Conservation (phyloP, 345 rosid genomes). For the Aquilaria sinensis region DNA sequence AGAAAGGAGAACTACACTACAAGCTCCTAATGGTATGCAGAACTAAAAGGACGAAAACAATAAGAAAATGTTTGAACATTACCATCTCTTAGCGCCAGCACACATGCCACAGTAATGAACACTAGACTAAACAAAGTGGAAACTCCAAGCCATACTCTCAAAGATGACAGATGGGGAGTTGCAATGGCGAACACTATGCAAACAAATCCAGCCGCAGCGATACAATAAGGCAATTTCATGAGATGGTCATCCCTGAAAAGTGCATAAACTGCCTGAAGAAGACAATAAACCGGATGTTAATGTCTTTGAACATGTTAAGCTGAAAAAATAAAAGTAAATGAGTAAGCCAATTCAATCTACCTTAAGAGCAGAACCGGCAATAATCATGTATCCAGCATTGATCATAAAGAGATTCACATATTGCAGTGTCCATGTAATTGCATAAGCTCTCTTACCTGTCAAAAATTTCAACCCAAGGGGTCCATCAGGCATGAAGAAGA, state of each 20-base stretch:
- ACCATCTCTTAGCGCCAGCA: conserved; percentile 68
- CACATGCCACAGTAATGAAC: conserved; percentile 50
- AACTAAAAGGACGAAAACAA: background rate
- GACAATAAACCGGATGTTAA: background rate
- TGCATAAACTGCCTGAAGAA: conserved; percentile 46
- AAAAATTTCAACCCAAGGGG: background rate
- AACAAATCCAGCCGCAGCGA: conserved; percentile 46
- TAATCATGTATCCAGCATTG: conserved; percentile 43
- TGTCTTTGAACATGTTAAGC: background rate
- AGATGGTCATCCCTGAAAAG: conserved; percentile 40
- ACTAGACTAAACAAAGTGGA: conserved; percentile 66
- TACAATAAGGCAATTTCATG: conserved; percentile 46
- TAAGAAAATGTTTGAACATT: conserved; percentile 9
- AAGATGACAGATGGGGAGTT: conserved; percentile 80
- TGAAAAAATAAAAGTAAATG: background rate
- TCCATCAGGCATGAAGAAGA: background rate
- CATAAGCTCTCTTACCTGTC: conserved; percentile 56
- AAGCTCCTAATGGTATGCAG: background rate
- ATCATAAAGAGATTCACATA: conserved; percentile 54
- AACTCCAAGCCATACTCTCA: conserved; percentile 79
- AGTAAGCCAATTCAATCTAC: conserved; percentile 7
- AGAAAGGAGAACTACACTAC: no score
- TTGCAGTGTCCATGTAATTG: conserved; percentile 44
- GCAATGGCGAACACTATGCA: conserved; percentile 68
- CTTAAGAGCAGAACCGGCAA: conserved; percentile 48